phyloP scores from a whole-genome alignment of 2,329 filamentous ascomycete species.

The Neofusicoccum cordaticola region DNA sequence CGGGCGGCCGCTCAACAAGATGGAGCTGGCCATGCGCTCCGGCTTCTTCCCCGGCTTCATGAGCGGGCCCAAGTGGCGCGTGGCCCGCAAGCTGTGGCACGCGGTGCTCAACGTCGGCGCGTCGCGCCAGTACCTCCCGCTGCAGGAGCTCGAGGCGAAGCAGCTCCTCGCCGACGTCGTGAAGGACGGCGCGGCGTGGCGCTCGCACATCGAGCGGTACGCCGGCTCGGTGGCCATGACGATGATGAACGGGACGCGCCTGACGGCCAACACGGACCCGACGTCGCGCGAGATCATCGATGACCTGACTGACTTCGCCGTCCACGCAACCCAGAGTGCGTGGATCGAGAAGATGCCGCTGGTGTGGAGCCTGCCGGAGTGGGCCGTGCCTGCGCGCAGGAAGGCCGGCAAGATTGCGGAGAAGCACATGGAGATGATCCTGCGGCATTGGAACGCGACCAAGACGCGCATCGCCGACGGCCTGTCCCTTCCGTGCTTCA shows the following conservation, averaged over 20 bases:
- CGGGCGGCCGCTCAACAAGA: neutral
- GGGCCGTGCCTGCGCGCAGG: slow-evolving; percentile 33
- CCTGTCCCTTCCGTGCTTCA: neutral
- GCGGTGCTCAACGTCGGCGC: slow-evolving; percentile 7
- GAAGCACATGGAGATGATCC: slow-evolving; percentile 40
- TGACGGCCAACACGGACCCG: neutral
- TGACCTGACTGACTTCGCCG: neutral
- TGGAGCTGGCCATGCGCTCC: neutral
- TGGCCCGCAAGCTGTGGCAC: slow-evolving; percentile 17
- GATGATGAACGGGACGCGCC: slow-evolving; percentile 2
- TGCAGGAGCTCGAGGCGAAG: slow-evolving; percentile 16
- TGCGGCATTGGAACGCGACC: slow-evolving; percentile 22
- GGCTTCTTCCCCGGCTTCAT: neutral
- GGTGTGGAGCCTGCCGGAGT: slow-evolving; percentile 38
- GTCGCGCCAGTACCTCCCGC: slow-evolving; percentile 15
- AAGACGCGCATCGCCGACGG: slow-evolving; percentile 1
- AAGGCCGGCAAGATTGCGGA: slow-evolving; percentile 27
- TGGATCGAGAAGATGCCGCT: slow-evolving; percentile 46
- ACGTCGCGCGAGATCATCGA: neutral
- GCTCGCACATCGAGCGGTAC: neutral
- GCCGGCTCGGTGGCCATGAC: slow-evolving; percentile 1
- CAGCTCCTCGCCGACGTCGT: neutral
- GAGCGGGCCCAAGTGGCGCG: slow-evolving; percentile 4
- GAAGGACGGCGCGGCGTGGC: neutral
- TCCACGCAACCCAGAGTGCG: neutral